These are phyloP conservation scores for Phytophthora syringae DNA, from an alignment of 352 stramenopile genomes.

Conservation along the genomic window DNA sequence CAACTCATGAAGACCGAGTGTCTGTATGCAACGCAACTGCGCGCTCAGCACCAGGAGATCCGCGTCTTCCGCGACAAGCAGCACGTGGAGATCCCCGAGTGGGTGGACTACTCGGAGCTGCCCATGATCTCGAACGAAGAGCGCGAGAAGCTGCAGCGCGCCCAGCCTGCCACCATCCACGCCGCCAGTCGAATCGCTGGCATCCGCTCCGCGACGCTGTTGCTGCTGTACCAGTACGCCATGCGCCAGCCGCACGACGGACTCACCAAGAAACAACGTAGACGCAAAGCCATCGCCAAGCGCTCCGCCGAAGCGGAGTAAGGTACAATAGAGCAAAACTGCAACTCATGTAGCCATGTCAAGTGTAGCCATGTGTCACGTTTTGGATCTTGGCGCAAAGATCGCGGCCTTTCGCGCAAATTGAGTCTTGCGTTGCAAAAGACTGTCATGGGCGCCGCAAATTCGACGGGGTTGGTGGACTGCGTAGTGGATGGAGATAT, in stretches of 20 bases:
- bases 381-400: slow-evolving; percentile 27
- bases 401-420: slow-evolving; percentile 27
- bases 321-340: slow-evolving; percentile 2
- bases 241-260: slow-evolving; percentile 48
- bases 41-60: slow-evolving; percentile 96
- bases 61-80: slow-evolving; percentile 94
- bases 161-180: slow-evolving; percentile 93
- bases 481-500: slow-evolving; percentile 63
- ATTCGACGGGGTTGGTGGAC: slow-evolving; percentile 45
- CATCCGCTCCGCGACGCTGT: slow-evolving; percentile 75
- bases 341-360: slow-evolving; percentile 24
- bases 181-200: slow-evolving; percentile 96
- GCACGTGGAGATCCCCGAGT: slow-evolving; percentile 92
- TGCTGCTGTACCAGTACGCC: slow-evolving; percentile 79
- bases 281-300: slow-evolving; percentile 27
- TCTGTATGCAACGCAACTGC: slow-evolving; percentile 95
- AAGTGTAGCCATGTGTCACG: slow-evolving; percentile 16
- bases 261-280: slow-evolving; percentile 38
- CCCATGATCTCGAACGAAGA: slow-evolving; percentile 98
- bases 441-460: slow-evolving; percentile 24
- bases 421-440: slow-evolving; percentile 5
- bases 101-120: slow-evolving; percentile 93
- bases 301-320: slow-evolving; percentile 10
- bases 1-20: slow-evolving; percentile 86
- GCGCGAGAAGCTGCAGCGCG: slow-evolving; percentile 90